Percentiles rank a stretch among this genome's conserved stretches.
phyloP scores from a whole-genome alignment of 441 rosid genomes.

The Pelargonium fulgidum region DNA sequence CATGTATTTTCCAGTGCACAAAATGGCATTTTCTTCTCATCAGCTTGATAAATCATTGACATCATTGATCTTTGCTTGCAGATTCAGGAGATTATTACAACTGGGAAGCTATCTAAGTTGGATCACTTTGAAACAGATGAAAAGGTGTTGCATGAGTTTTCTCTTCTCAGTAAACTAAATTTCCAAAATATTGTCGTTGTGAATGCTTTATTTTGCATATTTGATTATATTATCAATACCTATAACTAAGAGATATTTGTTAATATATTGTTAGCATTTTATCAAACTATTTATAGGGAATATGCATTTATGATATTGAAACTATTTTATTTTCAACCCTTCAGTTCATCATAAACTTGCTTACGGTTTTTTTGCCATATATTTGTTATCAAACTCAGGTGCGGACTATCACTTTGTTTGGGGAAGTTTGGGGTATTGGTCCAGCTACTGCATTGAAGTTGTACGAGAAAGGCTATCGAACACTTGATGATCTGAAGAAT shows the following conservation, averaged over 20 bases:
- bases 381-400: slow-evolving; percentile 44
- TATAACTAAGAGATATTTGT: background rate
- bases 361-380: slow-evolving; percentile 9
- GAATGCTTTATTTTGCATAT: background rate
- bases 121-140: slow-evolving; percentile 92
- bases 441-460: slow-evolving; percentile 88
- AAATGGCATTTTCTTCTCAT: background rate
- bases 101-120: slow-evolving; percentile 82
- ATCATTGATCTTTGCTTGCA: slow-evolving; percentile 30
- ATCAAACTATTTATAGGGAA: background rate
- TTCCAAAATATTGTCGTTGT: background rate
- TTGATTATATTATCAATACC: background rate
- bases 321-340: background rate
- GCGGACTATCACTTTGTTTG: slow-evolving; percentile 66
- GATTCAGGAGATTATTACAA: slow-evolving; percentile 90
- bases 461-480: slow-evolving; percentile 80
- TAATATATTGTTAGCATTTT: background rate
- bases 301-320: background rate
- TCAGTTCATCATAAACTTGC: background rate
- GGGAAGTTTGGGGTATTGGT: slow-evolving; percentile 97
- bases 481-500: slow-evolving; percentile 67
- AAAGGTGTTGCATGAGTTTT: slow-evolving; percentile 46
- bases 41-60: slow-evolving; percentile 10
- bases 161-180: background rate
- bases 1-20: slow-evolving; percentile 6